Evolutionary conservation across 768 basidiomycete genomes (phyloP), one percentile per base, ranked within the genome.

Genomic region (Boletus vinaceobasis): DNA sequence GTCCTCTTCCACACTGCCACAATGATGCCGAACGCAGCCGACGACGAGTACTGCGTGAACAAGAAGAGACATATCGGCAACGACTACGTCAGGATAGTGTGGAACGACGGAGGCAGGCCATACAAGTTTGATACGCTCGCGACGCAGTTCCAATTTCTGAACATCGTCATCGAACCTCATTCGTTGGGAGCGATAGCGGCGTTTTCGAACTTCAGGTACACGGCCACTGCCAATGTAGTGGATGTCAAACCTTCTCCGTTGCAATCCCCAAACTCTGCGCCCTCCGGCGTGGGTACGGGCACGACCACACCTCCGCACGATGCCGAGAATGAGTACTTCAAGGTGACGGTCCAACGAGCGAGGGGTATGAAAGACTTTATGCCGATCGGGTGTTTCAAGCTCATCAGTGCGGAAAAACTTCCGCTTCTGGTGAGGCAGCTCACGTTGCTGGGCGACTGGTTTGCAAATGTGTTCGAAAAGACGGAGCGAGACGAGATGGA

Each of bases 61-160:
- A 99, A 99, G 77, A 98, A 98, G 71, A 79, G 88, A 36, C 92
- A 97, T 68, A 93, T 99, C 51, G 97, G 97, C 35, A 99, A 99
- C 71, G 96, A 98, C 74, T 92, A 83, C 55, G 90, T 98, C 62
- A 87, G 93, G 53, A 93, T 99, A 70, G 82, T 99, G 58, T 99
- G 93, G 90, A 99, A 99, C 73, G 96, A 98, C 67, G 93, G 93
- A 11, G 95, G 95, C n/a, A 62, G 73, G 26, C 83, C 87, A 4
- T 98, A 97, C 72, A 81, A 76, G 48, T 97, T 98, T 67, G 91
- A 97, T 73, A 98, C 95, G 7, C 79, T 99, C 52, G 74, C 81
- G 23, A 96, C 96, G 9, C 86, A 92, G 65, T 99, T 96, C 78
- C 95, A 98, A 68, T 98, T 96, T 66, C 85, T 98, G 65, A 98